These are phyloP conservation scores for Ceraceosorus guamensis DNA, from an alignment of 1,284 basidiomycete species.

Conservation along the genomic window DNA sequence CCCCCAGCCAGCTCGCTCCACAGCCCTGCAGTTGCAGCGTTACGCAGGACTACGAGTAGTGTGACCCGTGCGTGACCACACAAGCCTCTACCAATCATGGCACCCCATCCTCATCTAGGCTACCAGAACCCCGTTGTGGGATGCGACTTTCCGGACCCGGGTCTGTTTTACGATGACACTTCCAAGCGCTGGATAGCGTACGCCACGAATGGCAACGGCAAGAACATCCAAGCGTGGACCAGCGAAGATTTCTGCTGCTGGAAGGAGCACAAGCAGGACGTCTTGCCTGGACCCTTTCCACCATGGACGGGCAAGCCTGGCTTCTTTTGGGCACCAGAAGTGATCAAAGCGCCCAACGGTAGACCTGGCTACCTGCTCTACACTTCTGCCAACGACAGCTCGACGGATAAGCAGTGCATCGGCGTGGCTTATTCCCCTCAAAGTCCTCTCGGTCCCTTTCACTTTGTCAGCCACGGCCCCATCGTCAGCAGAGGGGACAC, in stretches of 20 bases:
- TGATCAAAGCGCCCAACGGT: constrained; percentile 24
- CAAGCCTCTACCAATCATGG: constrained; percentile 16
- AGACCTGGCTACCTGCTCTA: constrained; percentile 34
- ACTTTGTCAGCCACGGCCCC: constrained; percentile 24
- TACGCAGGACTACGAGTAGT: too few relatives aligned
- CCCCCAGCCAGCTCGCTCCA: too few relatives aligned
- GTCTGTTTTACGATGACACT: constrained; percentile 22
- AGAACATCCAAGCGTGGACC: constrained; percentile 27
- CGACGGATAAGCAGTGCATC: constrained; percentile 25
- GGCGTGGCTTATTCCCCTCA: constrained; percentile 28
- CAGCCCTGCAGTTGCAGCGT: too few relatives aligned
- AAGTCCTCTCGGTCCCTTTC: constrained; percentile 23
- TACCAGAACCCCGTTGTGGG: constrained; percentile 24
- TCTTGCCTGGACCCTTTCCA: constrained; percentile 25
- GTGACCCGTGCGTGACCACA: too few relatives aligned
- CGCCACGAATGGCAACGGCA: constrained; percentile 30
- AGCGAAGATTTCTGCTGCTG: constrained; percentile 30
- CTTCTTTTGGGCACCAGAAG: constrained; percentile 32
- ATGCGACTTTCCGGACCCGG: constrained; percentile 34
- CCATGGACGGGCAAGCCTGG: constrained; percentile 20
- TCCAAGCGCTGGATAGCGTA: constrained; percentile 24
- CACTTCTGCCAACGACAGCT: constrained; percentile 21
- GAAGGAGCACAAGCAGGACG: constrained; percentile 24
- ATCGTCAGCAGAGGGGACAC: constrained; percentile 25
- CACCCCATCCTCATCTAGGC: constrained; percentile 27